Conservation (phyloP, 805 yeast species). For the Sungouiozyma intestinalis region DNA sequence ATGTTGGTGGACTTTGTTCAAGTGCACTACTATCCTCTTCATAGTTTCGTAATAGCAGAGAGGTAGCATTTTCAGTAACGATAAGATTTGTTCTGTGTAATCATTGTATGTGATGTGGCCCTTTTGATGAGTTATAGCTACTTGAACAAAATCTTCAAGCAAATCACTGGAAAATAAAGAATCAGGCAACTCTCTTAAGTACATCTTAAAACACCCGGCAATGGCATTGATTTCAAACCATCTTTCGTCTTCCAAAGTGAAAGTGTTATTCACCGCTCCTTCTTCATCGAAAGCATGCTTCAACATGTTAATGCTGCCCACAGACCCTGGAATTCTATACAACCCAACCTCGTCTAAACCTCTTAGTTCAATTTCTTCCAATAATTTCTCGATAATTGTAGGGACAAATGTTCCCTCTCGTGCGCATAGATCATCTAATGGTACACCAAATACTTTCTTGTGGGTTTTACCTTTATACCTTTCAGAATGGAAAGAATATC, state of each 20-base stretch:
- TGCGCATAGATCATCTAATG: conserved; percentile 62
- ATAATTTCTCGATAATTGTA: conserved; percentile 48
- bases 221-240: conserved; percentile 78
- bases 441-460: conserved; percentile 74
- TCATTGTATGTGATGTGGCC: conserved; percentile 18
- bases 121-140: conserved; percentile 20
- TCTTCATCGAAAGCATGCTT: conserved; percentile 45
- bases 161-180: conserved; percentile 60
- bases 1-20: conserved; percentile 55
- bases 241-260: conserved; percentile 41
- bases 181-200: conserved; percentile 78
- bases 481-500: conserved; percentile 34
- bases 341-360: conserved; percentile 88
- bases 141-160: conserved; percentile 44
- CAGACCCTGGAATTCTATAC: conserved; percentile 64
- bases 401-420: conserved; percentile 61
- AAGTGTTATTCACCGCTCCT: conserved; percentile 32
- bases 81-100: conserved; percentile 18
- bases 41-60: conserved; percentile 55
- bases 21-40: conserved; percentile 56
- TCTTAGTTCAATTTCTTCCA: conserved; percentile 70
- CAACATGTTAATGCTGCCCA: conserved; percentile 44
- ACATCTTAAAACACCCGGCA: conserved; percentile 80
- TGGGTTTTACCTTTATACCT: conserved; percentile 32
- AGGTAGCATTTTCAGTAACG: conserved; percentile 42